Conservation (phyloP, 495 filamentous ascomycete species). For the Penicillium pancosmium region DNA sequence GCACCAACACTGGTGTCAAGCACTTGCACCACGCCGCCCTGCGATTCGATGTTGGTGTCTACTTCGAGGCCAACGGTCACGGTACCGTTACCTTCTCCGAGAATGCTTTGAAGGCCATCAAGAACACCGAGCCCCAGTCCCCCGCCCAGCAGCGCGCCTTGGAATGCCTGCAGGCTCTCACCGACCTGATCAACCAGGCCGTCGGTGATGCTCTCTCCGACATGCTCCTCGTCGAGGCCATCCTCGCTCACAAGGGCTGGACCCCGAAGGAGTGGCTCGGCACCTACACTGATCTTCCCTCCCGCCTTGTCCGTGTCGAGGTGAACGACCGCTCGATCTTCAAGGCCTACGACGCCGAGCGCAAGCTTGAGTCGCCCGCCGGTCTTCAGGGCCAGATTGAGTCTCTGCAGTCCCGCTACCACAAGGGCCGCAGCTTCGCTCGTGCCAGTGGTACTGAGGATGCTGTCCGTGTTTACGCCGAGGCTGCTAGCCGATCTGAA, state of each 20-base stretch:
- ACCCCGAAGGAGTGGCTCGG: conserved; percentile 85
- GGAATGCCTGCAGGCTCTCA: conserved; percentile 76
- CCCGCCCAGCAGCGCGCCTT: conserved; percentile 87
- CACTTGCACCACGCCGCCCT: conserved; percentile 93
- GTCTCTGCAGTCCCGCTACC: conserved; percentile 83
- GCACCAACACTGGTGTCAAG: conserved; percentile 95
- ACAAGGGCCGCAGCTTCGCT: conserved; percentile 86
- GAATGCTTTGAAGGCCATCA: conserved; percentile 74
- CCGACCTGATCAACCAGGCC: conserved; percentile 93
- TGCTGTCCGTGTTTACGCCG: conserved; percentile 95
- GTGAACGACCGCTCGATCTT: conserved; percentile 86
- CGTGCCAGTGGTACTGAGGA: conserved; percentile 95
- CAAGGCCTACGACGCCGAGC: conserved; percentile 87
- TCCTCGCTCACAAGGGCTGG: conserved; percentile 95
- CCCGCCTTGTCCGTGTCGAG: conserved; percentile 89
- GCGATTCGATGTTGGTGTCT: conserved; percentile 91
- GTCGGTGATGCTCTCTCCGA: conserved; percentile 96
- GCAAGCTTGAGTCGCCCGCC: conserved; percentile 75
- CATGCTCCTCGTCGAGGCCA: conserved; percentile 92
- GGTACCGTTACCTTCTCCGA: conserved; percentile 94
- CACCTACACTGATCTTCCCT: conserved; percentile 95
- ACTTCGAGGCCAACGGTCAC: conserved; percentile 98
- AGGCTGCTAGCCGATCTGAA: conserved; percentile 82
- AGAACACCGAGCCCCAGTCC: conserved; percentile 77
- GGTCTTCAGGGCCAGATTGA: conserved; percentile 86